A percentile compares a stretch with the other conserved stretches of the same genome.
Conservation (phyloP, 805 yeast genomes). For the Blastobotrys robertii region DNA sequence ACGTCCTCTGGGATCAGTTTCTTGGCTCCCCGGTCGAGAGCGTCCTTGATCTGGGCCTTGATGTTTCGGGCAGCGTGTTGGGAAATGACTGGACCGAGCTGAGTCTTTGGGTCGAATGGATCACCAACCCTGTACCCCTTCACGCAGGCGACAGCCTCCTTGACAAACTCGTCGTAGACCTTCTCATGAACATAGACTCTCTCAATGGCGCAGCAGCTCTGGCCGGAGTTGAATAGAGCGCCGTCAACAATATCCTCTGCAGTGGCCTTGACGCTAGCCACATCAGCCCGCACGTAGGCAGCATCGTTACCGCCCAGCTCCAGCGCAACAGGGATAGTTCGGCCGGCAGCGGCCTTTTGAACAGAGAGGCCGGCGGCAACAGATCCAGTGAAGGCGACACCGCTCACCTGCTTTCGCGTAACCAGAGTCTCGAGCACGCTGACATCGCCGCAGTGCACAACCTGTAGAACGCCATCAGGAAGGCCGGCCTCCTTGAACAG, state of each 20-base stretch:
- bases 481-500: slow-evolving; percentile 66
- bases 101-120: slow-evolving; percentile 61
- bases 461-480: slow-evolving; percentile 74
- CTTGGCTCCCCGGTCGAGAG: slow-evolving; percentile 46
- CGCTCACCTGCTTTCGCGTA: slow-evolving; percentile 55
- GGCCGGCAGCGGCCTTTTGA: slow-evolving; percentile 64
- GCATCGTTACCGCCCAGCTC: slow-evolving; percentile 91
- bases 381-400: slow-evolving; percentile 84
- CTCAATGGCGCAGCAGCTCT: slow-evolving; percentile 89
- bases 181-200: slow-evolving; percentile 73
- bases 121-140: slow-evolving; percentile 56
- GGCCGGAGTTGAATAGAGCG: slow-evolving; percentile 83
- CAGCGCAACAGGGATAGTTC: slow-evolving; percentile 69
- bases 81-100: slow-evolving; percentile 58
- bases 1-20: slow-evolving; percentile 38
- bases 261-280: slow-evolving; percentile 54
- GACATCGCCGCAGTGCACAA: slow-evolving; percentile 62
- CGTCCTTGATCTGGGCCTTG: slow-evolving; percentile 37
- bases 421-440: slow-evolving; percentile 65
- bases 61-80: slow-evolving; percentile 39
- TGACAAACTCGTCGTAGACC: slow-evolving; percentile 56
- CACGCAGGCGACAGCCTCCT: slow-evolving; percentile 44
- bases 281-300: slow-evolving; percentile 70
- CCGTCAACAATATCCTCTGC: slow-evolving; percentile 63
- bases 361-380: slow-evolving; percentile 67